These are phyloP conservation scores for Nemania bipapillata DNA, from an alignment of 2,329 filamentous ascomycete genomes.

Conservation along the genomic window DNA sequence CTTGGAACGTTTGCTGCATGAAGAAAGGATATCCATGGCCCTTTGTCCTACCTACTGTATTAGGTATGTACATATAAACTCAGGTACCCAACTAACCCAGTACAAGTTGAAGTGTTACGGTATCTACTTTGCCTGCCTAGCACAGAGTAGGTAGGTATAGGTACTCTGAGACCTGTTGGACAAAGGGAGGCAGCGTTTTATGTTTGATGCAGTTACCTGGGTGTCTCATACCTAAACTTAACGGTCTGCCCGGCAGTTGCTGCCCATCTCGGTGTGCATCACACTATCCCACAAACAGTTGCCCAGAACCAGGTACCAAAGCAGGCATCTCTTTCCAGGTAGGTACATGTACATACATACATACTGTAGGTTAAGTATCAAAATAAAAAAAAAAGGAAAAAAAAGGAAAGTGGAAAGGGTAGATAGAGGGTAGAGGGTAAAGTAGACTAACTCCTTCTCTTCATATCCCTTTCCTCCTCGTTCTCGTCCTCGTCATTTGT, in stretches of 20 bases:
- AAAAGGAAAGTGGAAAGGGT: neutral
- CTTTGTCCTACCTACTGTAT: too few relatives aligned
- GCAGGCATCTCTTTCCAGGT: too few relatives aligned
- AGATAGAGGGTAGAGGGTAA: too few relatives aligned
- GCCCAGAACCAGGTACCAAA: too few relatives aligned
- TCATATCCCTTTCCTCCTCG: too few relatives aligned
- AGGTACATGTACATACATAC: neutral
- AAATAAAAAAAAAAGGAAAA: neutral
- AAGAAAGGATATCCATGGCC: too few relatives aligned
- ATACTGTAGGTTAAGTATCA: neutral
- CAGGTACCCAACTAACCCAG: neutral
- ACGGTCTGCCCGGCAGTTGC: conserved; percentile 4
- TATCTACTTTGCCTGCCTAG: conserved; percentile 3
- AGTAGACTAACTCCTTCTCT: too few relatives aligned
- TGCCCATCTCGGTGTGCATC: conserved; percentile 8
- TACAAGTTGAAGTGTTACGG: conserved; percentile 12
- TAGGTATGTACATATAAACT: neutral
- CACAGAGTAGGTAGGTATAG: neutral
- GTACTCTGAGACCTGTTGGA: neutral
- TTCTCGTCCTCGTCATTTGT: too few relatives aligned
- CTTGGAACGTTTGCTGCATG: too few relatives aligned
- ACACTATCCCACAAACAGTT: conserved; percentile 2
- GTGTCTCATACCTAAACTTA: conserved; percentile 3
- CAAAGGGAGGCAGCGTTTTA: conserved; percentile 2
- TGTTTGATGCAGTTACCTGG: neutral